Conservation (phyloP, 495 filamentous ascomycete genomes). For the Oidiodendron maius region DNA sequence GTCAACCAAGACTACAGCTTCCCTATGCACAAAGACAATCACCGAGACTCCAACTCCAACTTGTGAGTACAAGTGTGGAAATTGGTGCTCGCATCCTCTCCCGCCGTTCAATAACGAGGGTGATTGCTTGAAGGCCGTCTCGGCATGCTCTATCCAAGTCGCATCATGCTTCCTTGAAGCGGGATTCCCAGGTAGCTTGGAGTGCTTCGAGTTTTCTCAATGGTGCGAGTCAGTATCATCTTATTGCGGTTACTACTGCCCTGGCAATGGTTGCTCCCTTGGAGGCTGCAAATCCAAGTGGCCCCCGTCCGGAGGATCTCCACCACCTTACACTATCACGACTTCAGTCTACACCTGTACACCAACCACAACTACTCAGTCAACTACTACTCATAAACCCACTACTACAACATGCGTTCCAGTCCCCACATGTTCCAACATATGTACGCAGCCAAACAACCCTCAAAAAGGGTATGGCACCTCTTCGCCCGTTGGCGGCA, state of each 20-base stretch:
- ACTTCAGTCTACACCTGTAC: constrained; percentile 27
- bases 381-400: constrained; percentile 1
- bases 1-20: constrained; percentile 28
- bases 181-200: constrained; percentile 36
- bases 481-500: constrained; percentile 40
- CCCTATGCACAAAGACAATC: constrained; percentile 29
- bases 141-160: constrained; percentile 35
- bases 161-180: constrained; percentile 42
- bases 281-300: constrained; percentile 29
- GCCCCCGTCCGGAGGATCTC: constrained; percentile 28
- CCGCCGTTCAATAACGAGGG: constrained; percentile 34
- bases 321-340: constrained; percentile 25
- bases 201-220: constrained; percentile 35
- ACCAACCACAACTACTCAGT: constrained; percentile 9
- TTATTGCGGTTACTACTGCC: constrained; percentile 31
- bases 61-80: constrained; percentile 45
- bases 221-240: constrained; percentile 35
- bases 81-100: constrained; percentile 43
- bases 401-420: constrained; percentile 26
- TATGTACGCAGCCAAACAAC: constrained; percentile 38
- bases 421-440: constrained; percentile 35
- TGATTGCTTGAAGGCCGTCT: constrained; percentile 29
- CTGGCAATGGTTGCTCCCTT: constrained; percentile 26
- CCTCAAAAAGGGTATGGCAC: constrained; percentile 29
- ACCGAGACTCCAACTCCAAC: constrained; percentile 33